phyloP scores from a whole-genome alignment of 23 red algal genomes.

The Gracilaria domingensis region DNA sequence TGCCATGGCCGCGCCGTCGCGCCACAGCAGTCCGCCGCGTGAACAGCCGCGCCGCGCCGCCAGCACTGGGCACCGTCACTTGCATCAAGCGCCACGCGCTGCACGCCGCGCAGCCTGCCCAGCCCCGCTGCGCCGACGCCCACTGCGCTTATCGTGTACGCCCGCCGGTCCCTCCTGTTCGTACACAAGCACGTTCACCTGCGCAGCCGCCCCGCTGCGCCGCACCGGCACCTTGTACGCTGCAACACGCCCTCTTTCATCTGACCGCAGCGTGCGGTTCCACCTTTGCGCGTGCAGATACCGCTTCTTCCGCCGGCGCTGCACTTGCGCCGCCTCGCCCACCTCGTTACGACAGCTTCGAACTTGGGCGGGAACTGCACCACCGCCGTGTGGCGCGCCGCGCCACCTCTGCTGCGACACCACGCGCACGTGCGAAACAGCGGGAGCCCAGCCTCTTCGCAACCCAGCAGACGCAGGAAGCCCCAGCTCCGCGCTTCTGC shows the following conservation, averaged over 20 bases:
- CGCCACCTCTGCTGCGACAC: neutral
- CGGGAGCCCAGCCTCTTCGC: neutral
- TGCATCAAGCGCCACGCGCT: neutral
- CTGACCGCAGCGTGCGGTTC: neutral
- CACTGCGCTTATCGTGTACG: conserved; percentile 12
- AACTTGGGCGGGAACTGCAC: neutral
- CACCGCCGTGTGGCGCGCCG: neutral
- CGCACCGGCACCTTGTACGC: neutral
- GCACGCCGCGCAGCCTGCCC: neutral
- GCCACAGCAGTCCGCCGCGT: conserved; percentile 35
- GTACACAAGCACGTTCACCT: conserved; percentile 20
- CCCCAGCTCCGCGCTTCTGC: conserved; percentile 32
- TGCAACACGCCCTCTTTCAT: neutral
- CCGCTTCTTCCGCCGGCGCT: neutral
- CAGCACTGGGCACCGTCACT: conserved; percentile 8
- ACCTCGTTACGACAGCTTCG: neutral
- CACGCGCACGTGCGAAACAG: neutral
- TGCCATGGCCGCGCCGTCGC: conserved; percentile 53
- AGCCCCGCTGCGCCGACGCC: neutral
- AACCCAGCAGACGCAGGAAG: neutral
- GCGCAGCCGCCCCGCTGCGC: neutral
- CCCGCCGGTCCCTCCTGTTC: conserved; percentile 12
- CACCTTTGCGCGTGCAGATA: neutral
- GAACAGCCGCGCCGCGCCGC: neutral
- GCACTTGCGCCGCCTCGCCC: neutral